Conservation (phyloP, 192 early-diverging fungal genomes). For the Coemansia erecta region DNA sequence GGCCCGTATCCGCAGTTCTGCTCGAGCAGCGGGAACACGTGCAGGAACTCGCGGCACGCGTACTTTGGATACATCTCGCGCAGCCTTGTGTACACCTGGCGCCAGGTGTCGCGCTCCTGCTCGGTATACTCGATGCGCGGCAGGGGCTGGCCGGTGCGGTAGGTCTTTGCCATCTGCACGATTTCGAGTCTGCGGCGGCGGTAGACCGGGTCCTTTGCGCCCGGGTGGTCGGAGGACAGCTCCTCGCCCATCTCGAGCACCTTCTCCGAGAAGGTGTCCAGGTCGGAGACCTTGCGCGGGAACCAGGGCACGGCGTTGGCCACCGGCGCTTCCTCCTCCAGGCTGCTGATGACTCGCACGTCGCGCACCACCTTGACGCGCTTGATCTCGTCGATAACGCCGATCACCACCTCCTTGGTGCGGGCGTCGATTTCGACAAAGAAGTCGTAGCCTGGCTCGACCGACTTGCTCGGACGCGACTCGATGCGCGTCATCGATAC, state of each 20-base stretch:
- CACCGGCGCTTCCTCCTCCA: slow-evolving; percentile 15
- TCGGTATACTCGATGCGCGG: slow-evolving; percentile 80
- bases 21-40: slow-evolving; percentile 83
- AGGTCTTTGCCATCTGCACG: slow-evolving; percentile 77
- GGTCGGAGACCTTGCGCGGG: slow-evolving; percentile 86
- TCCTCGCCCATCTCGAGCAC: slow-evolving; percentile 91
- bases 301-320: slow-evolving; percentile 77
- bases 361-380: slow-evolving; percentile 61
- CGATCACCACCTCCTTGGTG: slow-evolving; percentile 58
- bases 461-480: slow-evolving; percentile 80
- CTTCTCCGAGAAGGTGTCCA: slow-evolving; percentile 90
- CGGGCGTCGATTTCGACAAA: slow-evolving; percentile 85
- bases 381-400: slow-evolving; percentile 63
- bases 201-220: slow-evolving; percentile 83
- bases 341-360: slow-evolving; percentile 52
- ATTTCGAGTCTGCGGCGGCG: slow-evolving; percentile 81
- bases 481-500: slow-evolving; percentile 95
- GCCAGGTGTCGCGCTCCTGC: slow-evolving; percentile 83
- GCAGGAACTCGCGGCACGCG: slow-evolving; percentile 90
- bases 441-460: slow-evolving; percentile 86
- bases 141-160: slow-evolving; percentile 70
- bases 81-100: slow-evolving; percentile 72
- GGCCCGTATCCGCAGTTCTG: slow-evolving; percentile 88
- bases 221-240: slow-evolving; percentile 89
- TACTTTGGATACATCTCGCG: slow-evolving; percentile 73